These are phyloP conservation scores for Trypanosomatidae sp. DNA, from an alignment of 208 protist species.

Conservation along the genomic window DNA sequence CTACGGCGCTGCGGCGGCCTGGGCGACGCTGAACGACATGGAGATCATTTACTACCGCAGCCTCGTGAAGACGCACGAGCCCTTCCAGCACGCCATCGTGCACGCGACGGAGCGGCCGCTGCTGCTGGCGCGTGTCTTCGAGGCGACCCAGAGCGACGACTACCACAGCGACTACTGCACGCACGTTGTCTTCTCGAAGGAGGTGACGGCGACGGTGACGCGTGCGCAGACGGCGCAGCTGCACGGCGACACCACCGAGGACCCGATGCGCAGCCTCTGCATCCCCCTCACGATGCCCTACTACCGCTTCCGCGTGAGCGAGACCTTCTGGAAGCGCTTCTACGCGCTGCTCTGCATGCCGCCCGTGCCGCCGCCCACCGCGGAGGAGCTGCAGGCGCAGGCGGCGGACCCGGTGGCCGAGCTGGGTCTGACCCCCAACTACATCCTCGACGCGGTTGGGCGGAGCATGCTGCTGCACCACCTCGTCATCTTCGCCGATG, in stretches of 20 bases:
- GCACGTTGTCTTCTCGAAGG: slow-evolving; percentile 76
- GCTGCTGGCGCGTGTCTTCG: slow-evolving; percentile 68
- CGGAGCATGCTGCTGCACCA: slow-evolving; percentile 87
- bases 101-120: slow-evolving; percentile 52
- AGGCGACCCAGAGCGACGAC: slow-evolving; percentile 39
- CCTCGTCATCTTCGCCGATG: slow-evolving; percentile 62
- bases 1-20: slow-evolving; percentile 57
- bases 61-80: slow-evolving; percentile 50
- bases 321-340: slow-evolving; percentile 83
- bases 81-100: no score
- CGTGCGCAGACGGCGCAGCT: slow-evolving; percentile 65
- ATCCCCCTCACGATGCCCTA: slow-evolving; percentile 64
- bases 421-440: slow-evolving; percentile 62
- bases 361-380: slow-evolving; percentile 48
- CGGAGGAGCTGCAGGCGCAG: slow-evolving; percentile 24
- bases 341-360: slow-evolving; percentile 79
- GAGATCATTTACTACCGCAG: slow-evolving; percentile 80
- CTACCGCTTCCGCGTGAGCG: slow-evolving; percentile 73
- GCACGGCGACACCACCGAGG: slow-evolving; percentile 66
- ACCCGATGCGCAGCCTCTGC: slow-evolving; percentile 75
- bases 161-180: slow-evolving; percentile 66
- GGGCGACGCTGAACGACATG: slow-evolving; percentile 84
- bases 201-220: slow-evolving; percentile 73
- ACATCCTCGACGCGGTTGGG: slow-evolving; percentile 84
- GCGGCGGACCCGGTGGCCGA: slow-evolving; percentile 37